Percentiles rank a stretch among this genome's conserved stretches.
phyloP scores from a whole-genome alignment of 2,329 filamentous ascomycete genomes.

The Pseudocercospora cruenta region DNA sequence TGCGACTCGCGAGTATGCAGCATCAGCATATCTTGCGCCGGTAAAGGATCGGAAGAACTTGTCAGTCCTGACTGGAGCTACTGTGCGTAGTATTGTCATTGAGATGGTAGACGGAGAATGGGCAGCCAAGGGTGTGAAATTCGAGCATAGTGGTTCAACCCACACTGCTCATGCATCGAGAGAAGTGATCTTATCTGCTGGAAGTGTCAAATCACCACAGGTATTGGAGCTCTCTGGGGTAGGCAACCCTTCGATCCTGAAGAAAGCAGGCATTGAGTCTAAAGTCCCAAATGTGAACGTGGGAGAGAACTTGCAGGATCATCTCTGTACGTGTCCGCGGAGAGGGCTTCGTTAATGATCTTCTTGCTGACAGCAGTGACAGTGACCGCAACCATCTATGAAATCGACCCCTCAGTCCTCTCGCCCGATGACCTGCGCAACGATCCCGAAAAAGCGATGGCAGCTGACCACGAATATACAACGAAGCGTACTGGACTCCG shows the following conservation, averaged over 20 bases:
- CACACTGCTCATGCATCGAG: conserved; percentile 15
- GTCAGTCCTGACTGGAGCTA: conserved; percentile 43
- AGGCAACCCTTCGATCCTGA: conserved; percentile 58
- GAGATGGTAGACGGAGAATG: not conserved
- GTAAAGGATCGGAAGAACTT: conserved; percentile 32
- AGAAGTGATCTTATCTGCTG: conserved; percentile 53
- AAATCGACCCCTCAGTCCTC: conserved; percentile 10
- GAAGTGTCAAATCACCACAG: conserved; percentile 66
- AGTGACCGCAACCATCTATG: conserved; percentile 15
- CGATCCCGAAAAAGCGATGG: not conserved
- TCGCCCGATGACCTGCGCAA: conserved; percentile 1
- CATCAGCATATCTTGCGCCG: conserved; percentile 34
- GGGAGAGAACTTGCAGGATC: conserved; percentile 66
- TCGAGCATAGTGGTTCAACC: not conserved
- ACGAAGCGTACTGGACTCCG: not conserved
- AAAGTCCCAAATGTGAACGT: conserved; percentile 64
- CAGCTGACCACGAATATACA: conserved; percentile 10
- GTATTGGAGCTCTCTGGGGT: conserved; percentile 69
- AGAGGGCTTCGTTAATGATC: not conserved
- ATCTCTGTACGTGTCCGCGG: conserved; percentile 33
- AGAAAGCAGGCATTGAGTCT: conserved; percentile 56
- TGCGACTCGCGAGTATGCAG: conserved; percentile 35
- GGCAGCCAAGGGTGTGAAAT: conserved; percentile 1
- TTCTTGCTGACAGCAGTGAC: not conserved
- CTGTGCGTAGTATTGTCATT: not conserved